Base-by-base conservation (phyloP, 1,284 basidiomycete genomes). In the Earliella scabrosa region DNA sequence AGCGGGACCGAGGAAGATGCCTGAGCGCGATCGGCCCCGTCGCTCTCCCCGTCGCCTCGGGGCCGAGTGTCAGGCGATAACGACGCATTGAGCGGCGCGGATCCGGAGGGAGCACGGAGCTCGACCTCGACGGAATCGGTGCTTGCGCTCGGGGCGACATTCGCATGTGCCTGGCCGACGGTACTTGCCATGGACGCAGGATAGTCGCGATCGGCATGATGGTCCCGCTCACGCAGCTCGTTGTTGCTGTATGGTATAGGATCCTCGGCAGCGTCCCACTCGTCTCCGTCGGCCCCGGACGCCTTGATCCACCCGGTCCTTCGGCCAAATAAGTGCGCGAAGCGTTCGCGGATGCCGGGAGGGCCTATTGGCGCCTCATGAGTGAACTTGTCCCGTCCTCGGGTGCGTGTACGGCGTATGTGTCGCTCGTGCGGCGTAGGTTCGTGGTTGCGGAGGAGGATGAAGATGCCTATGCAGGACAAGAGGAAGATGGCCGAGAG, bases 401-500 rank as follows among this genome's bases (percentile, higher is more conserved):
- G 67, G 14, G 66, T 48, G 26, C 63, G 63, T 5, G 63, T 56
- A 4, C 64, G 59, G 20, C 68, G 63, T 2, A 58, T 54, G 13
- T 65, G 64, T 38, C 71, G 71, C 47, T 75, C 73, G 58, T 66
- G 58, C 5, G 65, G 49, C 18, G 69, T 67, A 20, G 68, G 70
- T 40, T 69, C 66, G 55, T 69, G 61, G 47, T 67, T 54, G 47
- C 69, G 68, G 29, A 75, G 69, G 41, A 76, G 73, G 60, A 71
- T 47, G 63, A 74, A 74, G 63, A 75, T 70, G 60, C 63, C 73
- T 48, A 70, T 58, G 61, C 66, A 70, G 39, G 67, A 66, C 45
- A 68, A 16, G 57, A 75, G 44, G 61, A 75, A 60, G 56, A 76
- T 65, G 51, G 59, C 38, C n/a, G 66, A 63, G 44, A 75, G 71